These are phyloP conservation scores for Hyphopichia homilentoma DNA, from an alignment of 805 yeast genomes.

Conservation along the genomic window DNA sequence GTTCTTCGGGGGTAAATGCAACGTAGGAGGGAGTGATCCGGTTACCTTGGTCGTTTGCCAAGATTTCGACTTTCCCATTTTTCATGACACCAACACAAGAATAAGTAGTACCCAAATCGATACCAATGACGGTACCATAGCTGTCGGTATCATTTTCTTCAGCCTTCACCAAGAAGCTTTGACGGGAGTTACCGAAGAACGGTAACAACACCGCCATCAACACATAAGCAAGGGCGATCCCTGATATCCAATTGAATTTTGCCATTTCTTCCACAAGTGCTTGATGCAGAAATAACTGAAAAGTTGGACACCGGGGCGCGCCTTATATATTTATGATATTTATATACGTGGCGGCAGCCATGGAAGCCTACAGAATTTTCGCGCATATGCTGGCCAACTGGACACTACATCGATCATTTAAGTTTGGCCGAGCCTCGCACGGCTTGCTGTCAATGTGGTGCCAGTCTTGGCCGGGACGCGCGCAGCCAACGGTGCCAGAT, in stretches of 20 bases:
- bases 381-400: too few species aligned
- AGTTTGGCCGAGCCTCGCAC: too few species aligned
- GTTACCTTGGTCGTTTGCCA: conserved; percentile 98
- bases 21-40: conserved; percentile 97
- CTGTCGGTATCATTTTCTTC: conserved; percentile 20
- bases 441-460: too few species aligned
- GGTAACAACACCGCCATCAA: conserved; percentile 36
- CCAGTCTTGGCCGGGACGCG: too few species aligned
- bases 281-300: neutral
- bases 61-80: conserved; percentile 89
- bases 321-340: too few species aligned
- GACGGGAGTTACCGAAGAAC: conserved; percentile 19
- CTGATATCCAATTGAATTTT: conserved; percentile 20
- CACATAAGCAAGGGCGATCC: conserved; percentile 27
- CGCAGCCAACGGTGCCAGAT: too few species aligned
- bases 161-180: conserved; percentile 14
- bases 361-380: too few species aligned
- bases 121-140: conserved; percentile 59
- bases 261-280: conserved; percentile 4
- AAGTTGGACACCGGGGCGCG: too few species aligned
- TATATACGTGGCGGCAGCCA: too few species aligned
- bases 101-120: conserved; percentile 85
- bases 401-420: too few species aligned
- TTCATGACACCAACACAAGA: conserved; percentile 95
- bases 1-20: conserved; percentile 89